Conservation (phyloP, 768 basidiomycete species). For the Naganishia randhawae region DNA sequence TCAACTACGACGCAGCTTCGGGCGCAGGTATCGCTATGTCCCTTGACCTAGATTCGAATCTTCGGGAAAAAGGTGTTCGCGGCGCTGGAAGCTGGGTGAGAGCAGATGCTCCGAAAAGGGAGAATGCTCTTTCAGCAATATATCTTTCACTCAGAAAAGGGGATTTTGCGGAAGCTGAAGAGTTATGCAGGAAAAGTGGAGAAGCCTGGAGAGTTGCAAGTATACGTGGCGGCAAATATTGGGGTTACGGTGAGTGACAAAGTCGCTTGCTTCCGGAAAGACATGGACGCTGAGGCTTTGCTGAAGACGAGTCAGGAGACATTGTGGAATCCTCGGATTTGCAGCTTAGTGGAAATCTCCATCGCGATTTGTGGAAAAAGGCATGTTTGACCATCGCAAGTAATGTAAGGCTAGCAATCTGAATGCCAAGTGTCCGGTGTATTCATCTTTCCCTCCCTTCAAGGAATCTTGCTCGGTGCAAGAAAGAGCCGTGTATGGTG, state of each 20-base stretch:
- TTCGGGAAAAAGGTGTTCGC: constrained; percentile 20
- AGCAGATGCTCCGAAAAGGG: constrained; percentile 7
- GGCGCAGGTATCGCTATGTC: constrained; percentile 11
- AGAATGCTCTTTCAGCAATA: constrained; percentile 6
- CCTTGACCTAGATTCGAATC: constrained; percentile 28
- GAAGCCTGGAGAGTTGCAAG: constrained; percentile 91
- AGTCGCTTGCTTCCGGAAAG: constrained; percentile 6
- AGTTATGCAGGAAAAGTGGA: constrained; percentile 72
- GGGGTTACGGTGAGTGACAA: constrained; percentile 30
- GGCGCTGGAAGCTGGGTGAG: constrained; percentile 18
- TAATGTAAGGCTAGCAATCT: constrained; percentile 58
- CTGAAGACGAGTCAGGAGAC: constrained; percentile 31
- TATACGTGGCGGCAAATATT: constrained; percentile 74
- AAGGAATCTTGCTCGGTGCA: constrained; percentile 62
- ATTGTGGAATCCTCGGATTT: not conserved
- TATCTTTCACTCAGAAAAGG: constrained; percentile 58
- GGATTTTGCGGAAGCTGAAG: constrained; percentile 75
- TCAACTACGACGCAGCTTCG: not conserved
- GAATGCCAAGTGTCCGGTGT: not conserved
- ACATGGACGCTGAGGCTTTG: constrained; percentile 1
- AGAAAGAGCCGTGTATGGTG: constrained; percentile 83
- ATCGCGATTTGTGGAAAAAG: constrained; percentile 79
- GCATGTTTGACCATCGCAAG: constrained; percentile 74
- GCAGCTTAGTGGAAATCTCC: constrained; percentile 61
- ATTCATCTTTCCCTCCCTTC: not conserved